Evolutionary conservation across 805 yeast species (phyloP).

Genomic region (Kluyveromyces wickerhamii): DNA sequence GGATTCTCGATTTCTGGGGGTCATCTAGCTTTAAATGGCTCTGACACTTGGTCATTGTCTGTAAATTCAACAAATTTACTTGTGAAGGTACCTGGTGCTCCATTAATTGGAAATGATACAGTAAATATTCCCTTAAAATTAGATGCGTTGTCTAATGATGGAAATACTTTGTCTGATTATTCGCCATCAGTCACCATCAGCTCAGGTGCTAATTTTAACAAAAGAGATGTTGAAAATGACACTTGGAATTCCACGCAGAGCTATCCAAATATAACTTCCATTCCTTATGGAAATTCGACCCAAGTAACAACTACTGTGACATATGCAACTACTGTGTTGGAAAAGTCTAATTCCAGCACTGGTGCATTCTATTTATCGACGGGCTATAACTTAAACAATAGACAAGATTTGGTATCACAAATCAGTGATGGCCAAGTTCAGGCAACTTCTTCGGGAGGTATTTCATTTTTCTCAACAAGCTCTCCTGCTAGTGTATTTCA

Average conservation of each 20-base stretch:
- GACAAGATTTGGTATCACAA: too few relatives aligned
- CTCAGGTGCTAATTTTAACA: background rate
- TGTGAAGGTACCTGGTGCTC: background rate
- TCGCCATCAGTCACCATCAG: background rate
- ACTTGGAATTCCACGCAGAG: background rate
- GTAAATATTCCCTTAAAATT: constrained; percentile 1
- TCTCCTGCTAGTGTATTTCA: too few relatives aligned
- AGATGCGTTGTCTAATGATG: background rate
- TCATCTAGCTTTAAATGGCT: constrained; percentile 1
- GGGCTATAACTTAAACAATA: too few relatives aligned
- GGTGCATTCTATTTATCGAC: too few relatives aligned
- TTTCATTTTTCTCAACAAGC: too few relatives aligned
- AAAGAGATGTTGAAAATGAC: background rate
- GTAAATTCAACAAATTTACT: constrained; percentile 1
- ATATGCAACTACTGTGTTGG: background rate
- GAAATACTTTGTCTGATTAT: background rate
- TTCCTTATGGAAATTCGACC: background rate
- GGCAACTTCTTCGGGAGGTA: too few relatives aligned
- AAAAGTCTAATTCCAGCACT: too few relatives aligned
- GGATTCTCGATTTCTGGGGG: constrained; percentile 4
- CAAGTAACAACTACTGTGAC: background rate
- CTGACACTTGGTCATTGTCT: background rate
- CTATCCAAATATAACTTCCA: background rate
- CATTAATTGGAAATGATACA: background rate
- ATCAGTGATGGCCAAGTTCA: too few relatives aligned